Percentiles rank a stretch among this genome's conserved stretches.
These are phyloP conservation scores for Lactarius akahatsu DNA, from an alignment of 768 basidiomycete species.

Conservation along the genomic window DNA sequence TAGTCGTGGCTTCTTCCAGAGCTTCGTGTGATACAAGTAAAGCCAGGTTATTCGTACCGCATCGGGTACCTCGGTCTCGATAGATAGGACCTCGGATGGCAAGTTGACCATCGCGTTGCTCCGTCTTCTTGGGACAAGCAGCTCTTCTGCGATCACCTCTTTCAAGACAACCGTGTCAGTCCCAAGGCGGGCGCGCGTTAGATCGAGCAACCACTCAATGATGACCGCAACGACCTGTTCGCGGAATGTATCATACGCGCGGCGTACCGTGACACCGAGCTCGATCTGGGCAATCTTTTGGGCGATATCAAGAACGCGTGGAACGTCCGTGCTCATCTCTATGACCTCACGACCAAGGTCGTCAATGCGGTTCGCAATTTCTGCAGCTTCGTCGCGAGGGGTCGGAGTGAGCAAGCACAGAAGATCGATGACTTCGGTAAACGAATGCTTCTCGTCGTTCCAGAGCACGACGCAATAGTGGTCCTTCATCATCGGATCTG, in stretches of 20 bases:
- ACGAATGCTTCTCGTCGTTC: conserved; percentile 98
- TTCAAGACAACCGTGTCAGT: conserved; percentile 65
- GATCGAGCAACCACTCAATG: conserved; percentile 82
- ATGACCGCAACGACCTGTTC: conserved; percentile 83
- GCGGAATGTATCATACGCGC: conserved; percentile 83
- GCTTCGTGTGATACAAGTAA: conserved; percentile 75
- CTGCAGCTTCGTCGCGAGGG: conserved; percentile 55
- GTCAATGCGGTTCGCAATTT: conserved; percentile 62
- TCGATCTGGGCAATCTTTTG: conserved; percentile 84
- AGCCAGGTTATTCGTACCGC: conserved; percentile 70
- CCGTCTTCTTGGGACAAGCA: conserved; percentile 59
- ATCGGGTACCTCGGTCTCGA: conserved; percentile 42
- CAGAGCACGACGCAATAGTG: conserved; percentile 82
- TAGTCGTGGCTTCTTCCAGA: conserved; percentile 83
- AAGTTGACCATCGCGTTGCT: conserved; percentile 49
- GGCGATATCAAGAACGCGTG: conserved; percentile 71
- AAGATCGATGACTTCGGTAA: conserved; percentile 79
- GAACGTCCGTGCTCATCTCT: conserved; percentile 59
- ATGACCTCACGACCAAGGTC: conserved; percentile 81
- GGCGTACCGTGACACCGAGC: conserved; percentile 84
- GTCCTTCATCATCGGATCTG: conserved; percentile 77
- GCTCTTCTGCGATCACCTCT: conserved; percentile 69
- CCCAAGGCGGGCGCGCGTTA: conserved; percentile 69
- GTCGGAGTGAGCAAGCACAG: conserved; percentile 56
- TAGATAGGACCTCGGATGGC: conserved; percentile 37